Base-by-base conservation (phyloP, 108 stramenopile genomes). In the Mayamaea pseudoterrestris region DNA sequence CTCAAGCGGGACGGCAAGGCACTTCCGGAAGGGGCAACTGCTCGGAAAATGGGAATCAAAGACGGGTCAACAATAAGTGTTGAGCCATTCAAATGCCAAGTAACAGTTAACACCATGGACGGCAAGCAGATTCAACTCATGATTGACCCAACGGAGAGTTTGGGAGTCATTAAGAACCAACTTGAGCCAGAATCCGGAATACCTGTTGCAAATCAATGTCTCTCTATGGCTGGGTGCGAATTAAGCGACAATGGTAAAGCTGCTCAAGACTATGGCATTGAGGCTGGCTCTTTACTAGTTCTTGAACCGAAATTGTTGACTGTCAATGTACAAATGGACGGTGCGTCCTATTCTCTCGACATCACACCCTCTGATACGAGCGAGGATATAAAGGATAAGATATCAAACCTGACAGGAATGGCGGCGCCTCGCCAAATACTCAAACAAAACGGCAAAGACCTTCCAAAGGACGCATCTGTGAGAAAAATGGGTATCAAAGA, bases 41-140 rank as follows among this genome's bases (percentile, higher is more conserved):
- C 23, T 1, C 27, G 27, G 41, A 30, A 50, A 4, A 25, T 60
- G 29, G 58, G 49, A 17, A 5, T 60, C 30, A 11, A 26, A 35
- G 58, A 50, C 0, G 58, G 49, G 4, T 30, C 49, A 3, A 43
- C 26, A 24, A 5, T 60, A 14, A 30, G 43, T 5, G 58, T 44
- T 11, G 58, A 50, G 20, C 37, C 51, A 25, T 29, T 32, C 20
- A 60, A 60, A 21, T 25, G 50, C n/a, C 58, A 48, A 20, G 34
- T 60, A 20, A 50, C 40, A 2, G 49, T 60, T 12, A 50, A 60
- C 4, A 44, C 27, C 27, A 47, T 47, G 58, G 58, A 60, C 35
- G 58, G 50, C n/a, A 49, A 41, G 20, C 14, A 8, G 2, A 51
- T 60, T 7, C 12, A 50, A 25, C 22, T 51, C 5, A 39, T 48